These are phyloP conservation scores for Boletus rubroflammeus DNA, from an alignment of 768 basidiomycete genomes.

Conservation along the genomic window DNA sequence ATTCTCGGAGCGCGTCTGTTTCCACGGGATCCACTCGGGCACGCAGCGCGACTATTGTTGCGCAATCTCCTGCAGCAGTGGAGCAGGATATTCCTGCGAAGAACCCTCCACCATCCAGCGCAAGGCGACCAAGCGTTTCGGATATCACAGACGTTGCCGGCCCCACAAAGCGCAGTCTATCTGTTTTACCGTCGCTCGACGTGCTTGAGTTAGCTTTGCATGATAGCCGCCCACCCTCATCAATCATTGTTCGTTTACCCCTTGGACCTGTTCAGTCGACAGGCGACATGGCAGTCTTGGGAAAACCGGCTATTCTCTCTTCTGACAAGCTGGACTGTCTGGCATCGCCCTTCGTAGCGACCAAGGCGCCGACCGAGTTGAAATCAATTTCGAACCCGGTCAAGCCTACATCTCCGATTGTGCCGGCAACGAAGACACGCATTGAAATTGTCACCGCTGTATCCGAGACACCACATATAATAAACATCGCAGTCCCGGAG, in stretches of 20 bases:
- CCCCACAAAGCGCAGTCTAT: not conserved
- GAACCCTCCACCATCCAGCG: not conserved
- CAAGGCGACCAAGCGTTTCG: not conserved
- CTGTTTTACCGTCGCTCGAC: constrained; percentile 13
- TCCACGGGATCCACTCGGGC: constrained; percentile 14
- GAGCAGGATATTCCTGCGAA: constrained; percentile 4
- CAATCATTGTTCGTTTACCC: constrained; percentile 23
- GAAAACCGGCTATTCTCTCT: not conserved
- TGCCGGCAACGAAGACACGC: not conserved
- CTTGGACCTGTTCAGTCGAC: constrained; percentile 3
- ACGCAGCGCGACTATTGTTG: constrained; percentile 13
- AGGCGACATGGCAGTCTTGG: not conserved
- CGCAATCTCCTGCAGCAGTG: constrained; percentile 2
- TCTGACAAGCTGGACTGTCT: constrained; percentile 8
- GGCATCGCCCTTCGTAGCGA: constrained; percentile 15
- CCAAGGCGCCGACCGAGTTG: not conserved
- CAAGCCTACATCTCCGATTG: not conserved
- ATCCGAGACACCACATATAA: not conserved
- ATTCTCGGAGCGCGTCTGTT: constrained; percentile 17
- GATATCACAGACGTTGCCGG: not conserved
- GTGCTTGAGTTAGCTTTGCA: constrained; percentile 9
- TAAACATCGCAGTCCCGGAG: not conserved
- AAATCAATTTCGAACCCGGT: not conserved
- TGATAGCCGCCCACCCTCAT: constrained; percentile 16
- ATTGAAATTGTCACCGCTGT: not conserved